Percentiles rank a stretch among this genome's conserved stretches.
phyloP scores from a whole-genome alignment of 2,329 filamentous ascomycete genomes.

The Paradendryphiella salina region DNA sequence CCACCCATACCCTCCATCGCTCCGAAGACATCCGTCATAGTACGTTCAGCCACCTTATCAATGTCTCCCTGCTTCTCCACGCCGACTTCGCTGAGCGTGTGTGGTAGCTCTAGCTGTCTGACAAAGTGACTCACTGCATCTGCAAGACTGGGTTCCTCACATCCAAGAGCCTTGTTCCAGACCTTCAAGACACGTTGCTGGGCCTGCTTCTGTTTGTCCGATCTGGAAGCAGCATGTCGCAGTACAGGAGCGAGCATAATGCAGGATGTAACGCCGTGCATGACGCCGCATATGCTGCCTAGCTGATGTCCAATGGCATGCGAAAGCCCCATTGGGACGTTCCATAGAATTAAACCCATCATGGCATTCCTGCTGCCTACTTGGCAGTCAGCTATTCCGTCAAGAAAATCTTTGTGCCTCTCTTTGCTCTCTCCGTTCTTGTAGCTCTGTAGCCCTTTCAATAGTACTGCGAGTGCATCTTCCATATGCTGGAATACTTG shows the following conservation, averaged over 20 bases:
- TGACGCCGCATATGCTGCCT: constrained; percentile 24
- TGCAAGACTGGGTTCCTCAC: constrained; percentile 22
- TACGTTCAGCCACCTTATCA: constrained; percentile 28
- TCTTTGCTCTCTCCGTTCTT: constrained; percentile 21
- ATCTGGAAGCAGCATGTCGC: constrained; percentile 19
- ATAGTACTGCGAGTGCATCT: constrained; percentile 26
- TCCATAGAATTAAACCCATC: constrained; percentile 24
- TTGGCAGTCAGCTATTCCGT: constrained; percentile 27
- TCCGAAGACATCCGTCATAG: constrained; percentile 27
- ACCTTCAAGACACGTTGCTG: constrained; percentile 22
- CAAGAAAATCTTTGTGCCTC: constrained; percentile 15
- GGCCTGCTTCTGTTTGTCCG: constrained; percentile 12
- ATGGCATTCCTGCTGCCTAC: constrained; percentile 28
- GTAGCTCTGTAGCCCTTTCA: constrained; percentile 24
- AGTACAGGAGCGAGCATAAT: constrained; percentile 28
- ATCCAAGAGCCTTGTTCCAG: constrained; percentile 24
- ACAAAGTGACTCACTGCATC: constrained; percentile 30
- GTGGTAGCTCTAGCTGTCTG: constrained; percentile 21
- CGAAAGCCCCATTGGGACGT: constrained; percentile 25
- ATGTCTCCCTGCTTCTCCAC: constrained; percentile 22
- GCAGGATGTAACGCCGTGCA: constrained; percentile 31
- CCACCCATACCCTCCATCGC: constrained; percentile 6
- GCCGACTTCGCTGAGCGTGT: constrained; percentile 23
- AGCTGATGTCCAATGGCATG: constrained; percentile 32
- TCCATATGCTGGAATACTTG: constrained; percentile 25